Base-by-base conservation (phyloP, 805 yeast genomes). In the Lipomyces japonicus region DNA sequence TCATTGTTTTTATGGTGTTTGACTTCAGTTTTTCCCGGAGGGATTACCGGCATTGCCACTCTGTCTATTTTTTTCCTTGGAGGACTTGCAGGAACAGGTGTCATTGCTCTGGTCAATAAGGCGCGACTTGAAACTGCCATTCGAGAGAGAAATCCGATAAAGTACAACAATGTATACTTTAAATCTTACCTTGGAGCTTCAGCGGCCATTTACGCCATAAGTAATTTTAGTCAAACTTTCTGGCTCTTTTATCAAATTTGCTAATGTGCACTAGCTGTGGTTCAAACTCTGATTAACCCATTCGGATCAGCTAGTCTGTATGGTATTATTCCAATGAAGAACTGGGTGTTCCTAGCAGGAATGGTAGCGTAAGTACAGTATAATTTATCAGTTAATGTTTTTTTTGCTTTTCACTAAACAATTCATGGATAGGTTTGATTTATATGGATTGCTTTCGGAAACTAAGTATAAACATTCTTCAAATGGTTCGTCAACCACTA, bases 241-340 rank as follows among this genome's bases (percentile, higher is more conserved):
- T n/a, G n/a, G n/a, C n/a, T n/a, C n/a, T n/a, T n/a, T n/a, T n/a
- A n/a, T 28, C 12, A 28, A 10, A 10, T 10, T 28, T 28, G 32
- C 32, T 28, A 28, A 28, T 28, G 32, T 10, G 10, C 7, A 16
- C 19, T 37, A 30, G 30, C 46, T 4, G 45, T 42, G 12, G 42
- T 48, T n/a, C 44, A 44, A 31, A 52, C 57, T 3, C 12, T 44
- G 6, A n/a, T 45, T 12, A 31, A 32, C 36, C 57, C 57, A 3
- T 26, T 19, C 31, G 39, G 47, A n/a, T 21, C 38, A 4, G 19
- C 44, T 14, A 25, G 26, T 23, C 23, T 52, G 37, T 39, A 31
- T 34, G 57, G 57, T 12, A 35, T 52, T 35, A 31, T 52, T 2
- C 57, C 57, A 3, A 48, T 52, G 53, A 22, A 19, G 30, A 48